Conservation (phyloP, 352 stramenopile genomes). For the Globisporangium sylvaticum region DNA sequence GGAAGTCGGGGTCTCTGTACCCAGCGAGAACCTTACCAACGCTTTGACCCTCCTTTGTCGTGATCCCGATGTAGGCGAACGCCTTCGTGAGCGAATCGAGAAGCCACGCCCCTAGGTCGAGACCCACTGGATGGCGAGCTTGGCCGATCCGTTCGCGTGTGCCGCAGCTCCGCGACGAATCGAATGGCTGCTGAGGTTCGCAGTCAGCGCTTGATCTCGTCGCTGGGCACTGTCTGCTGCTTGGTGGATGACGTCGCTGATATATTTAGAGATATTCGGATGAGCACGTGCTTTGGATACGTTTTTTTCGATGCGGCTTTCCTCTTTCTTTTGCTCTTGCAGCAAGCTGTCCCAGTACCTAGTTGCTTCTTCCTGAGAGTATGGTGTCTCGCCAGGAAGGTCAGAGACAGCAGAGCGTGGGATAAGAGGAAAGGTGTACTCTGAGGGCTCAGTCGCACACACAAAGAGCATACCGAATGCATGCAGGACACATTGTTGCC, state of each 20-base stretch:
- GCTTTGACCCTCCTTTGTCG: constrained; percentile 17
- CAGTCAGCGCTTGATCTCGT: background rate
- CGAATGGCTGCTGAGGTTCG: background rate
- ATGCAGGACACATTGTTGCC: constrained; percentile 10
- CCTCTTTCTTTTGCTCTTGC: background rate
- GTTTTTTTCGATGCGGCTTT: background rate
- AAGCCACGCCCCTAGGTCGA: constrained; percentile 17
- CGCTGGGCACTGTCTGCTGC: background rate
- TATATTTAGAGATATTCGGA: background rate
- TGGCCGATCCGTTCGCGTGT: constrained; percentile 16
- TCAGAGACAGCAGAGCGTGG: constrained; percentile 1
- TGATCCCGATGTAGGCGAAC: constrained; percentile 25
- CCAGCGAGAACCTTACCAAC: constrained; percentile 19
- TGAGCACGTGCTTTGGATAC: background rate
- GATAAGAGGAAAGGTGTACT: constrained; percentile 10
- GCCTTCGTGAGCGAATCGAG: constrained; percentile 18
- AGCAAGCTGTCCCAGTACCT: background rate
- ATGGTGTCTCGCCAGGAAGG: background rate
- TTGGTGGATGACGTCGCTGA: constrained; percentile 1
- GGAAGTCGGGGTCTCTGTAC: constrained; percentile 13
- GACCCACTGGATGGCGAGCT: constrained; percentile 20
- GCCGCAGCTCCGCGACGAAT: constrained; percentile 7
- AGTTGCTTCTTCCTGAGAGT: background rate
- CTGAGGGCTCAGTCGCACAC: constrained; percentile 6
- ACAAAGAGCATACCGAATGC: constrained; percentile 12